Evolutionary conservation across 192 early-diverging fungal species (phyloP).

Genomic region (Linnemannia hyalina): DNA sequence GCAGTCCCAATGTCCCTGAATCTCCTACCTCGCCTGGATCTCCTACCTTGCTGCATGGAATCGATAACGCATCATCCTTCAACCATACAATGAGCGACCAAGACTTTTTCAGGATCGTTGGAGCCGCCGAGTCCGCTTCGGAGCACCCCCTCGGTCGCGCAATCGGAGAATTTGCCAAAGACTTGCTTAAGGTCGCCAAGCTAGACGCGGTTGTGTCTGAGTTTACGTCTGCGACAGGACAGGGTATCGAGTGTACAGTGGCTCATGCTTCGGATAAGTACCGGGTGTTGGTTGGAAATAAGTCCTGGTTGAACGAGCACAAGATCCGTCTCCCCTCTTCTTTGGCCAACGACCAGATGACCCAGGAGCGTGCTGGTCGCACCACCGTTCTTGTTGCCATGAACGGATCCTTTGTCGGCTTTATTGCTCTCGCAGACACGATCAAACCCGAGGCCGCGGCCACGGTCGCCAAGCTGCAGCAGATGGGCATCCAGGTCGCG

Average conservation of each 20-base stretch:
- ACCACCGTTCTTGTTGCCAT: conserved; percentile 87
- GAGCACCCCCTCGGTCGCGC: conserved; percentile 95
- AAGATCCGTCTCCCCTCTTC: conserved; percentile 60
- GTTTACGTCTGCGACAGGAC: conserved; percentile 79
- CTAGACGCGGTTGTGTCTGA: conserved; percentile 62
- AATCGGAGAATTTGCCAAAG: conserved; percentile 71
- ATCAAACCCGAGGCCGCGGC: conserved; percentile 83
- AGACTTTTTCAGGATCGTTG: conserved; percentile 74
- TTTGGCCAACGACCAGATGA: conserved; percentile 49
- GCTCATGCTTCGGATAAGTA: conserved; percentile 25
- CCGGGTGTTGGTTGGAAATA: conserved; percentile 82
- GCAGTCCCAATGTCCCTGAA: not conserved
- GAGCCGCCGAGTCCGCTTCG: conserved; percentile 82
- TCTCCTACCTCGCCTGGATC: conserved; percentile 17
- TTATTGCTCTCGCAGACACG: conserved; percentile 87
- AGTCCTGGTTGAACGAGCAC: conserved; percentile 66
- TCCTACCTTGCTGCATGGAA: conserved; percentile 3
- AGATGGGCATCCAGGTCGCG: conserved; percentile 81
- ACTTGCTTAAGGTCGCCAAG: conserved; percentile 49
- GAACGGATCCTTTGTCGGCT: conserved; percentile 69
- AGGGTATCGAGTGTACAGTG: conserved; percentile 76
- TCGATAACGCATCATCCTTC: not conserved
- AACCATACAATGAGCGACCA: conserved; percentile 56
- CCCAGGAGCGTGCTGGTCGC: conserved; percentile 75
- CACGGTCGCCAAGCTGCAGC: conserved; percentile 77